A percentile compares a stretch with the other conserved stretches of the same genome.
phyloP scores from a whole-genome alignment of 23 red algal species.

The Cyanidioschyzon merolae region DNA sequence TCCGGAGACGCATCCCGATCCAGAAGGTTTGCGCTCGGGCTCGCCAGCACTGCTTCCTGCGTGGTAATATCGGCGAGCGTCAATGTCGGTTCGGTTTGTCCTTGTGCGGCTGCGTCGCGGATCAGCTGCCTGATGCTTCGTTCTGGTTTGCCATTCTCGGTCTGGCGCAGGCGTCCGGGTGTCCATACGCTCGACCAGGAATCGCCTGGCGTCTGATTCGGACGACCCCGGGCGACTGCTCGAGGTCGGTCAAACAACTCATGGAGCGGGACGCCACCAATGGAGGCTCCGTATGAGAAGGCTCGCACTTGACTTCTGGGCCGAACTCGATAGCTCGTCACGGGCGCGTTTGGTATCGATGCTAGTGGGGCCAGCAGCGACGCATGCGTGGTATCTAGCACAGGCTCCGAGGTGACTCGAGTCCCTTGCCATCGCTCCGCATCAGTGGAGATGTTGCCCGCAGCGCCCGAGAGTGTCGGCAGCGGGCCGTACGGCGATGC shows the following conservation, averaged over 20 bases:
- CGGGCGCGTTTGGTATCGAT: background rate
- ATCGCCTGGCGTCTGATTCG: background rate
- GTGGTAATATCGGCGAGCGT: slow-evolving; percentile 11
- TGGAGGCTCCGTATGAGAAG: background rate
- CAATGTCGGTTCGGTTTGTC: background rate
- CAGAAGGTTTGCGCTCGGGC: background rate
- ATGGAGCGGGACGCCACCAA: background rate
- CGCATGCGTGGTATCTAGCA: background rate
- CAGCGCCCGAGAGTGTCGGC: background rate
- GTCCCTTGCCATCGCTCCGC: too few species aligned
- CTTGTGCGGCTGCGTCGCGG: background rate
- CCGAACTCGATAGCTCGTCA: background rate
- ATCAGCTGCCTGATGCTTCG: background rate
- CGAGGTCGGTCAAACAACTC: background rate
- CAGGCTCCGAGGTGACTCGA: background rate
- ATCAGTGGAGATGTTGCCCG: too few species aligned
- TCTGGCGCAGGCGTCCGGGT: background rate
- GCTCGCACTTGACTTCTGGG: slow-evolving; percentile 1
- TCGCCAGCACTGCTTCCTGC: background rate
- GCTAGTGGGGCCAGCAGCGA: background rate
- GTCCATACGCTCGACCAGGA: background rate
- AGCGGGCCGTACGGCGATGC: background rate
- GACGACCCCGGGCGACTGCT: background rate
- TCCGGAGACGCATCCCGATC: background rate
- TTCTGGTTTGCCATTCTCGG: background rate